Evolutionary conservation across 2,329 filamentous ascomycete genomes (phyloP), one percentile per base, ranked within the genome.

Genomic region (Penicillium sp.): DNA sequence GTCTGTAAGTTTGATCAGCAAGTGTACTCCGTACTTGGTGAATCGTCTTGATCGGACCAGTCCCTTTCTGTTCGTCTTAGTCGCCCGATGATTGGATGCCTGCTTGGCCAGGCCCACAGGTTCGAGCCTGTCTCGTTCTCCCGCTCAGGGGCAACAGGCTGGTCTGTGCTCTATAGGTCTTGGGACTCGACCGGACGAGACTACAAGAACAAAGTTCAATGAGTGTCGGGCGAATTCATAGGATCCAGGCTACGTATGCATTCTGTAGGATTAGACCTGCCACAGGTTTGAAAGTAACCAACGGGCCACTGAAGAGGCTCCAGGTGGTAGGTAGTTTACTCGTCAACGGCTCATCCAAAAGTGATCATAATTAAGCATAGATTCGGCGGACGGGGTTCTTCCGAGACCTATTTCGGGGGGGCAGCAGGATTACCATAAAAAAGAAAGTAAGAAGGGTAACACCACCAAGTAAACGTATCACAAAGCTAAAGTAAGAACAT

Each of bases 111-210:
- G 64, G 43, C 57, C 65, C 62, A 66, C 65, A 48, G 55, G 65
- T 65, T 66, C 62, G 62, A 65, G 60, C 49, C 60, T 55, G 53
- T 59, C 53, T 51, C 33, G 58, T 52, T 55, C 55, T 37, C 28
- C 55, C n/a, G 35, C 33, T 64, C 63, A 65, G 65, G 65, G 61
- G 65, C 65, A 62, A 62, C 49, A 33, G 40, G 55, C 61, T 60
- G 65, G 63, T 61, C 65, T 61, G 65, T 67, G 65, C 65, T 38
- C 42, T 22, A 11, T 33, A 11, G 30, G 30, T 43, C 16, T 8
- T 11, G 1, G 6, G 40, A 22, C 53, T 35, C 28, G 53, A 48
- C 28, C 42, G 5, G 4, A 40, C 28, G 25, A 16, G 45, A 26
- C 8, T 33, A 33, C 30, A 11, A 33, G 30, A 33, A 33, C 10